Base-by-base conservation (phyloP, 768 basidiomycete genomes). In the Trametes maxima region DNA sequence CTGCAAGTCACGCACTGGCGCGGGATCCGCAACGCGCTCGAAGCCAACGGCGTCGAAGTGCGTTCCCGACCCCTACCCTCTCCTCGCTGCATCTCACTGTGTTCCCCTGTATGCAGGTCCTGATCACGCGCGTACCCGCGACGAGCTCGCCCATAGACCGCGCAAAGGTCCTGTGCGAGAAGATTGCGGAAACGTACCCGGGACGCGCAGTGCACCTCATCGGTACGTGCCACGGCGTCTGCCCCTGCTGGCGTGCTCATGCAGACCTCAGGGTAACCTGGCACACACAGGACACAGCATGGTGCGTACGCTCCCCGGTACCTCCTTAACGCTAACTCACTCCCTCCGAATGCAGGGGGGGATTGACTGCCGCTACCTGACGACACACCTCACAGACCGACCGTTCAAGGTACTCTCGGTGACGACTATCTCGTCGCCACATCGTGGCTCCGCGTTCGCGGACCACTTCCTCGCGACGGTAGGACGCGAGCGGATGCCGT, bases 1-100 rank as follows among this genome's bases (percentile, higher is more conserved):
- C 68, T 98, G 17, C 87, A 95, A 69, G 93, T 99, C 43, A 82
- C 89, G 2, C 95, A 99, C 73, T 99, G 97, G 97, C 84, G 96
- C 39, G 97, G 97, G 7, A 96, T 99, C 65, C 89, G 90, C 69
- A 93, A 98, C 71, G 94, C 91, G 17, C 80, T 99, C 7, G 88
- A 95, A 68, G 82, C 89, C 39, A 94, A 90, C 70, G 95, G 94
- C 17, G 84, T 83, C 13, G 90, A 98, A 71, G 67, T 68, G 40
- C 40, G 56, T 39, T 12, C 35, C n/a, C 35, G 13, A 7, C 10
- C 44, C 19, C 49, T 6, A 5, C 28, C 21, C 14, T 33, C 21
- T n/a, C 13, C 5, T 8, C 43, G 14, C 25, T 2, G 21, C 24
- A 16, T 45, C 48, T 46, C 42, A 48, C 28, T 35, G 36, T 28